A percentile compares a stretch with the other conserved stretches of the same genome.
Evolutionary conservation across 495 filamentous ascomycete species (phyloP).

Genomic region (Penicillium canescens): DNA sequence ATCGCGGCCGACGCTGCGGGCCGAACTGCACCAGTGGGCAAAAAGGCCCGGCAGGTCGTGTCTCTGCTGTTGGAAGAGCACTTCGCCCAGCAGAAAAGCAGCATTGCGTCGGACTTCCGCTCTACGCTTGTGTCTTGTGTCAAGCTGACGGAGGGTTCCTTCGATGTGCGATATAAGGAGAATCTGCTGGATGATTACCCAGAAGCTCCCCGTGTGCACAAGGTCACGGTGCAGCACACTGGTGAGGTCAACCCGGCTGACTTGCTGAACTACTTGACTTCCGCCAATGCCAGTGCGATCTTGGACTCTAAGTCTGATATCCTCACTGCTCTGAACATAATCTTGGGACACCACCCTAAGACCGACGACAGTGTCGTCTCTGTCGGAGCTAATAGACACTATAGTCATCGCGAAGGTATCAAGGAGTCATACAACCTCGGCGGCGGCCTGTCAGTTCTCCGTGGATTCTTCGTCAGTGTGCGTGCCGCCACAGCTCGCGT

Average conservation of each 20-base stretch:
- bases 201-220: slow-evolving; percentile 42
- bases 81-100: slow-evolving; percentile 23
- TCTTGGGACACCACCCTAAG: slow-evolving; percentile 43
- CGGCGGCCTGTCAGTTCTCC: slow-evolving; percentile 50
- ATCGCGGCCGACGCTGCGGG: slow-evolving; percentile 24
- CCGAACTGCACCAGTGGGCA: slow-evolving; percentile 42
- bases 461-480: slow-evolving; percentile 69
- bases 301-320: slow-evolving; percentile 38
- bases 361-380: slow-evolving; percentile 31
- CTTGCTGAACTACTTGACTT: slow-evolving; percentile 54
- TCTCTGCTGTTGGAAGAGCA: slow-evolving; percentile 46
- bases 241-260: slow-evolving; percentile 47
- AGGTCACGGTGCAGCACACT: slow-evolving; percentile 43
- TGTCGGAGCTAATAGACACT: slow-evolving; percentile 44
- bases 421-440: slow-evolving; percentile 35
- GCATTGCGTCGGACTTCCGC: slow-evolving; percentile 61
- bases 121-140: slow-evolving; percentile 46
- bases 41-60: slow-evolving; percentile 56
- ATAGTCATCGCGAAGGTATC: slow-evolving; percentile 21
- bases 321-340: slow-evolving; percentile 57
- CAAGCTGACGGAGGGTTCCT: slow-evolving; percentile 30
- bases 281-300: slow-evolving; percentile 42
- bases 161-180: slow-evolving; percentile 41
- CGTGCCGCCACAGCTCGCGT: slow-evolving; percentile 64
- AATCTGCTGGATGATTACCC: slow-evolving; percentile 43